A percentile compares a stretch with the other conserved stretches of the same genome.
Evolutionary conservation across 495 filamentous ascomycete species (phyloP).

Genomic region (Letharia columbiana): DNA sequence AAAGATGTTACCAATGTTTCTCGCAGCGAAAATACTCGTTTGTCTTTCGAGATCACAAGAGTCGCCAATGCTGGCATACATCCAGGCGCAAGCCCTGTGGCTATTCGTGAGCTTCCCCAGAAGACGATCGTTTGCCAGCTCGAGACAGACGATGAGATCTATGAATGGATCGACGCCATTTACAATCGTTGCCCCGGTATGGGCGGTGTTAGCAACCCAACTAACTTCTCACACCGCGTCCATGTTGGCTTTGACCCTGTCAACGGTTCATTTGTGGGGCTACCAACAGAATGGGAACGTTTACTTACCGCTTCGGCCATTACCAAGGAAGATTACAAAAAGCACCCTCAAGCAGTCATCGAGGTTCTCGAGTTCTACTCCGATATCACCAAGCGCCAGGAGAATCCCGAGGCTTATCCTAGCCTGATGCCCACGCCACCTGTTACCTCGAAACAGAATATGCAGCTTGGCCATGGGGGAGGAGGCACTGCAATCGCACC

Average conservation of each 20-base stretch:
- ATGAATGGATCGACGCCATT: conserved; percentile 97
- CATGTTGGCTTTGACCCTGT: conserved; percentile 96
- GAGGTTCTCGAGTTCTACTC: conserved; percentile 97
- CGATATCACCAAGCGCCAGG: conserved; percentile 78
- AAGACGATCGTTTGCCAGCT: conserved; percentile 81
- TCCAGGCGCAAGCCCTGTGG: conserved; percentile 41
- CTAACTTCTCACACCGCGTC: conserved; percentile 91
- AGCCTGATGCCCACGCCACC: conserved; percentile 62
- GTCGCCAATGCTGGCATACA: conserved; percentile 54
- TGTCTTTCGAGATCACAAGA: conserved; percentile 85
- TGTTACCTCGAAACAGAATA: conserved; percentile 46
- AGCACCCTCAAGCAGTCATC: conserved; percentile 95
- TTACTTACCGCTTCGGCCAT: conserved; percentile 90
- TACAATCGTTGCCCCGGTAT: conserved; percentile 93
- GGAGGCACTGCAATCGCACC: conserved; percentile 65
- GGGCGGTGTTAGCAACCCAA: conserved; percentile 96
- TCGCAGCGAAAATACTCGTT: conserved; percentile 75
- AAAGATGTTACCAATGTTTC: conserved; percentile 77
- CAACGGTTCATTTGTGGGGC: conserved; percentile 83
- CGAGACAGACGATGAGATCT: conserved; percentile 89
- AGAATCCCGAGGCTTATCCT: conserved; percentile 71
- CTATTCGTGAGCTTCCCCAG: conserved; percentile 62
- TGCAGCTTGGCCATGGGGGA: conserved; percentile 53
- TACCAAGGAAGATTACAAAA: conserved; percentile 94
- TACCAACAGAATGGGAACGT: conserved; percentile 94